These are phyloP conservation scores for Pterulicium gracile DNA, from an alignment of 1,284 basidiomycete genomes.

Conservation along the genomic window DNA sequence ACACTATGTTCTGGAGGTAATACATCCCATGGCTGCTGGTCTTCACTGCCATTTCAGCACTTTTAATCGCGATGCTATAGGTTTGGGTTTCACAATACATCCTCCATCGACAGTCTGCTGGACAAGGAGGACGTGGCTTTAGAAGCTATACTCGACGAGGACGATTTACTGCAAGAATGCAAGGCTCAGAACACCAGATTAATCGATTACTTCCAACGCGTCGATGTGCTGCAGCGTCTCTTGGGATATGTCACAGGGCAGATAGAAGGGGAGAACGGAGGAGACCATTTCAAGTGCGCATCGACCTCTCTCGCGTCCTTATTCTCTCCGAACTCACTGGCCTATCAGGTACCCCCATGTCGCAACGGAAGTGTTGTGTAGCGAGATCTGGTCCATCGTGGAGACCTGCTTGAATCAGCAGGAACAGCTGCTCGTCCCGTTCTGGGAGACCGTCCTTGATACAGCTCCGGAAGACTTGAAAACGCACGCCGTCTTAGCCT, in stretches of 20 bases:
- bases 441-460: constrained; percentile 91
- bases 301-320: constrained; percentile 6
- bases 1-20: constrained; percentile 33
- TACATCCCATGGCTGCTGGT: not conserved
- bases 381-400: constrained; percentile 91
- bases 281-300: constrained; percentile 64
- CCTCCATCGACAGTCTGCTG: constrained; percentile 71
- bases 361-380: constrained; percentile 92
- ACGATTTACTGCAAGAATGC: constrained; percentile 91
- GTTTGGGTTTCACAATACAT: constrained; percentile 80
- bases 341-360: constrained; percentile 79
- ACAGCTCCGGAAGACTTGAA: constrained; percentile 71
- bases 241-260: constrained; percentile 80
- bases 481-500: constrained; percentile 64
- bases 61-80: constrained; percentile 30
- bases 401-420: constrained; percentile 77
- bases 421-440: constrained; percentile 64
- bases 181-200: constrained; percentile 89
- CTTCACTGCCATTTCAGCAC: constrained; percentile 3
- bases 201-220: constrained; percentile 75
- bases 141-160: constrained; percentile 90
- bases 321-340: constrained; percentile 3
- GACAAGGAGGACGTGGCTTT: constrained; percentile 79
- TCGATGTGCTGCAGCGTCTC: constrained; percentile 71
- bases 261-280: constrained; percentile 66